A percentile compares a stretch with the other conserved stretches of the same genome.
These are phyloP conservation scores for Fremontodendron californicum DNA, from an alignment of 345 rosid genomes.

Conservation along the genomic window DNA sequence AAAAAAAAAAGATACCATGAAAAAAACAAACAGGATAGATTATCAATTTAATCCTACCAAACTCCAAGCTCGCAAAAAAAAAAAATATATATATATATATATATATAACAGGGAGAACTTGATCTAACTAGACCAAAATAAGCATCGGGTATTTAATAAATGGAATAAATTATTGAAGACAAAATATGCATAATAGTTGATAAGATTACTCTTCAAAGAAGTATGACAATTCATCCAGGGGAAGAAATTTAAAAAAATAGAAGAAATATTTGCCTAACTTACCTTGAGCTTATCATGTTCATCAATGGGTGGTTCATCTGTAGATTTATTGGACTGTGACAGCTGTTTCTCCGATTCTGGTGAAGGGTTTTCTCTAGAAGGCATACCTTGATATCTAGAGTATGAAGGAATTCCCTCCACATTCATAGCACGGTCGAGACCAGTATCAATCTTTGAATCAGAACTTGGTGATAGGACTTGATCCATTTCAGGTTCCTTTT, in stretches of 20 bases:
- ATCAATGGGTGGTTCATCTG: not conserved
- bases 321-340: not conserved
- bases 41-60: not conserved
- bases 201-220: not conserved
- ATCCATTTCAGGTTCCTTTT: too few species aligned
- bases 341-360: not conserved
- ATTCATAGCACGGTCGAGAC: constrained; percentile 27
- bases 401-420: constrained; percentile 33
- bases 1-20: not conserved
- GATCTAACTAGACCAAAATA: not conserved
- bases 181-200: not conserved
- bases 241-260: too few species aligned
- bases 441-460: too few species aligned
- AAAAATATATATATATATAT: too few species aligned
- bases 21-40: not conserved
- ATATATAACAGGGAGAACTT: not conserved
- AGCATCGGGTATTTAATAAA: not conserved
- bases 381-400: not conserved
- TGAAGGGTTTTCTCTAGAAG: not conserved
- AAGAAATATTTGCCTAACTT: not conserved
- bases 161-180: not conserved
- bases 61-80: not conserved
- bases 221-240: not conserved
- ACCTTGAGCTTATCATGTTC: not conserved
- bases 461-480: too few species aligned